Evolutionary conservation across 2,329 filamentous ascomycete species (phyloP).

Genomic region (Cladosporium sp.): DNA sequence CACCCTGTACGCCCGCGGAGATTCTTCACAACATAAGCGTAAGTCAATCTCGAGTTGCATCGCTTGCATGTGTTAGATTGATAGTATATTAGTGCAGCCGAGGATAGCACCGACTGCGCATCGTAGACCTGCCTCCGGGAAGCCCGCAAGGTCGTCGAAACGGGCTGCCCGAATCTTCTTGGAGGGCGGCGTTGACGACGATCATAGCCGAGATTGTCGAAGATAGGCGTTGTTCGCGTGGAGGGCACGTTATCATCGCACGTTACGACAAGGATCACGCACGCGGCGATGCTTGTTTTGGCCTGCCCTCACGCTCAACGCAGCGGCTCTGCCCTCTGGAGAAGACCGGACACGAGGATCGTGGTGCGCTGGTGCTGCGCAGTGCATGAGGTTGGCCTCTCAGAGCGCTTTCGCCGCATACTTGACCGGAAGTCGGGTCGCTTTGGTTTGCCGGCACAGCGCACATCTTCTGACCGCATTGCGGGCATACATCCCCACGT

Average conservation of each 20-base stretch:
- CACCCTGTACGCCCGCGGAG: not conserved
- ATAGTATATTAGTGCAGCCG: conserved; percentile 1
- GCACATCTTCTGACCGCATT: not conserved
- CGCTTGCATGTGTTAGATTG: too few relatives aligned
- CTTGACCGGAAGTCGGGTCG: not conserved
- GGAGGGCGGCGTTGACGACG: not conserved
- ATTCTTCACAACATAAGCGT: not conserved
- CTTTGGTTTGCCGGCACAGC: not conserved
- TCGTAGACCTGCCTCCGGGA: not conserved
- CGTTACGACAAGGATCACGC: conserved; percentile 8
- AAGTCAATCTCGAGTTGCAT: not conserved
- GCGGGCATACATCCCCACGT: not conserved
- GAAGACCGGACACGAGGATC: not conserved
- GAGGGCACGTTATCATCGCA: conserved; percentile 7
- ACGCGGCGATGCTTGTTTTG: conserved; percentile 8
- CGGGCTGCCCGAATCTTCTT: not conserved
- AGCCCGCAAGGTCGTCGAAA: too few relatives aligned
- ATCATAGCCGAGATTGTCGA: conserved; percentile 5
- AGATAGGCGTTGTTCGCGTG: conserved; percentile 9
- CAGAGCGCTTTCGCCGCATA: not conserved
- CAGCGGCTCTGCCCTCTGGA: not conserved
- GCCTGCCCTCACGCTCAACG: not conserved
- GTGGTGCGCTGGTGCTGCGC: not conserved
- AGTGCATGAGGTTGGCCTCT: not conserved
- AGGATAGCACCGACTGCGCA: not conserved